Evolutionary conservation across 306 rosid genomes (phyloP), one percentile per base, ranked within the genome.

Genomic region (Argentina anserina): DNA sequence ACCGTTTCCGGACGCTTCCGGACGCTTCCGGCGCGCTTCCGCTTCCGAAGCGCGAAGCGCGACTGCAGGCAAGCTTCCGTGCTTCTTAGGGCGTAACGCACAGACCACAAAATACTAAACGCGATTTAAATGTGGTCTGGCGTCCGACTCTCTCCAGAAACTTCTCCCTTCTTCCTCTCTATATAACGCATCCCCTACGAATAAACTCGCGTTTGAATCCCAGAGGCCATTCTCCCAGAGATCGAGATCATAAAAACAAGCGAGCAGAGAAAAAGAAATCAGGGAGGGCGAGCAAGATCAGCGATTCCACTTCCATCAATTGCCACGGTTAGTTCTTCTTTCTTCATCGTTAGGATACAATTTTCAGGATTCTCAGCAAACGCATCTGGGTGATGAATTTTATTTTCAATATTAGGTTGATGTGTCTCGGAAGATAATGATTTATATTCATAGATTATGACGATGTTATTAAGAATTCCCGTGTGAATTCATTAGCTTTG

Each of bases 81-180:
- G n/a, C n/a, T n/a, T n/a, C n/a, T n/a, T n/a, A n/a, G n/a, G 31
- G 21, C 73, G 73, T 3, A 41, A 65, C 2, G 40, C 26, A 26
- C 15, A 7, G 17, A 20, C 71, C 71, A 36, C 7, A 21, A 5
- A 25, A 70, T 15, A 39, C 23, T 70, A 70, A 52, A 53, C 10
- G 9, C 9, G 3, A 70, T 53, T 70, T 53, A 14, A 53, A 7
- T 36, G 17, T 14, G 64, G 63, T 36, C 8, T 70, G 25, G 65
- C 18, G 65, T 53, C 65, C 75, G 52, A 7, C 12, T 23, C 4
- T 17, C 39, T 70, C 75, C 75, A 39, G 75, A 70, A 70, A 0
- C 75, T 70, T 70, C 74, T 37, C 52, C 65, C 0, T 2, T 10
- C 21, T 37, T 17, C 9, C 23, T 2, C 6, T 26, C 15, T 25